A percentile compares a stretch with the other conserved stretches of the same genome.
Conservation (phyloP, 768 basidiomycete genomes). For the Austroboletus festivus region DNA sequence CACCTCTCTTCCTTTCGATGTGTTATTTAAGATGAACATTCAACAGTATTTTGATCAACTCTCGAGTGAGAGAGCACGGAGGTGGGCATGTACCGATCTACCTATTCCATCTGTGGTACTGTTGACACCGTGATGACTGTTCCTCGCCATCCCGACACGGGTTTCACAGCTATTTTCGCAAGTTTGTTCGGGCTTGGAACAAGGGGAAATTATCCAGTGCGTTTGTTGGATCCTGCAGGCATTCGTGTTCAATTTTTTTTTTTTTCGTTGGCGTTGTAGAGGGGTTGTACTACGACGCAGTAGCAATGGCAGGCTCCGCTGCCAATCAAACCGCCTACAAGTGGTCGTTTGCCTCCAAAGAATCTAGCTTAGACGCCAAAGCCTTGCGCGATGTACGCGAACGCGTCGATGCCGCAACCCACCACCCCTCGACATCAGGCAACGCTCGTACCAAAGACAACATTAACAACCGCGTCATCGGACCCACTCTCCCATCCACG, state of each 20-base stretch:
- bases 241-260: too few relatives aligned
- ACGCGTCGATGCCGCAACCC: conserved; percentile 50
- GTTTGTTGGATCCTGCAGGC: not conserved
- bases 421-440: conserved; percentile 21
- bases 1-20: not conserved
- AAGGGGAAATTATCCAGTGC: conserved; percentile 66
- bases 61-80: conserved; percentile 76
- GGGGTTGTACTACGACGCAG: conserved; percentile 59
- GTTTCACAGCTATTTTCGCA: conserved; percentile 74
- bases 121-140: conserved; percentile 12
- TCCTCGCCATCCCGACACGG: conserved; percentile 5
- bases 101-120: conserved; percentile 26
- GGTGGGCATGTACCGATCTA: conserved; percentile 40
- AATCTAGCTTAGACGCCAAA: conserved; percentile 53
- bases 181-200: conserved; percentile 93
- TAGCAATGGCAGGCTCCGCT: conserved; percentile 50
- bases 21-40: not conserved
- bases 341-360: conserved; percentile 80
- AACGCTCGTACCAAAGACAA: conserved; percentile 27
- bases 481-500: conserved; percentile 66
- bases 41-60: conserved; percentile 78
- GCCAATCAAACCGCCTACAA: conserved; percentile 79
- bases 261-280: conserved; percentile 30
- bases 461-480: conserved; percentile 50
- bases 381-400: conserved; percentile 59